phyloP scores from a whole-genome alignment of 202 grass and related monocot genomes.

The Carex arenaria region DNA sequence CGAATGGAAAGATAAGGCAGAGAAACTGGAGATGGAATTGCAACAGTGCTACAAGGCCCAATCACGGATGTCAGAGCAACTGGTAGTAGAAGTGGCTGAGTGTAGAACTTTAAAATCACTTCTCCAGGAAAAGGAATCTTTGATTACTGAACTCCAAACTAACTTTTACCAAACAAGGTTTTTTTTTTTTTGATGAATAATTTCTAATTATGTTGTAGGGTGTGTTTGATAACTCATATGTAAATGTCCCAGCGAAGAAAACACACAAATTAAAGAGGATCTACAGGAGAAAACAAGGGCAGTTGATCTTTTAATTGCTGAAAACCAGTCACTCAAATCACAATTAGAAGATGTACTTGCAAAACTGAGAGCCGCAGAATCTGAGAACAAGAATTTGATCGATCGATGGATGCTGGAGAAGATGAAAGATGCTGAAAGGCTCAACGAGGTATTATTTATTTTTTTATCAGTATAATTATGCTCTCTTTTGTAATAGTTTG shows the following conservation, averaged over 20 bases:
- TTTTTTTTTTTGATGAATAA: slow-evolving; percentile 36
- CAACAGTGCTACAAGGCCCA: slow-evolving; percentile 90
- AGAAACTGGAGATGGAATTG: slow-evolving; percentile 76
- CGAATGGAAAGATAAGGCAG: slow-evolving; percentile 96
- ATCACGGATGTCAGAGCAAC: slow-evolving; percentile 59
- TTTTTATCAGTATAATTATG: neutral
- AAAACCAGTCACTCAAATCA: slow-evolving; percentile 62
- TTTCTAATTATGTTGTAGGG: slow-evolving; percentile 22
- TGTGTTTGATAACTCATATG: neutral
- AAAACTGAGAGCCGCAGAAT: slow-evolving; percentile 60
- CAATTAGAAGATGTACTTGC: slow-evolving; percentile 55
- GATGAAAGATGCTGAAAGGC: slow-evolving; percentile 94
- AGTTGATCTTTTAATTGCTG: slow-evolving; percentile 75
- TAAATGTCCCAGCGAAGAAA: slow-evolving; percentile 59
- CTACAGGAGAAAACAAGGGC: slow-evolving; percentile 76
- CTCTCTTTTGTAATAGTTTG: neutral
- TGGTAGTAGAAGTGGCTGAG: slow-evolving; percentile 64
- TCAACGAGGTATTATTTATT: slow-evolving; percentile 68
- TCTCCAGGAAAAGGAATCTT: slow-evolving; percentile 69
- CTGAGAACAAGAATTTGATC: slow-evolving; percentile 71
- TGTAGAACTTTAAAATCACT: slow-evolving; percentile 48
- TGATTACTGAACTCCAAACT: slow-evolving; percentile 45
- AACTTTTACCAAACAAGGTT: slow-evolving; percentile 67
- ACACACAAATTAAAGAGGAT: slow-evolving; percentile 55
- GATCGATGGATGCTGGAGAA: slow-evolving; percentile 95